These are phyloP conservation scores for Pyricularia sp. DNA, from an alignment of 2,329 filamentous ascomycete genomes.

Conservation along the genomic window DNA sequence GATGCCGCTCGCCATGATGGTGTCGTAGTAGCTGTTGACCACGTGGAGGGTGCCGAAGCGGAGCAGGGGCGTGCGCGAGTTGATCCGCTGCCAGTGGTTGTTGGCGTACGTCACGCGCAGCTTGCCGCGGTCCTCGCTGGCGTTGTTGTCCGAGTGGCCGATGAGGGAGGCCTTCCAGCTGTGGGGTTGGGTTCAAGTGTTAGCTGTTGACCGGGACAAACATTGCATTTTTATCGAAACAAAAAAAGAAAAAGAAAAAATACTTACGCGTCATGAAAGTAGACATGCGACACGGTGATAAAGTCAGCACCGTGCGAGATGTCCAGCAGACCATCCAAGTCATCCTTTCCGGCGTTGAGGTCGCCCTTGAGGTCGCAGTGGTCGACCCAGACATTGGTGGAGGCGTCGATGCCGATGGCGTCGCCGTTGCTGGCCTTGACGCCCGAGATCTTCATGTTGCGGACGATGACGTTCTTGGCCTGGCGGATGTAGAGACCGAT, in stretches of 20 bases:
- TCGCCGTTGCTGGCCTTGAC: conserved; percentile 48
- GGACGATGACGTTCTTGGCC: conserved; percentile 46
- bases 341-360: conserved; percentile 53
- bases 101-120: conserved; percentile 56
- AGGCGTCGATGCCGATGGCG: conserved; percentile 47
- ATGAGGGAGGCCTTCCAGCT: conserved; percentile 44
- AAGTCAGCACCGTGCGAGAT: conserved; percentile 54
- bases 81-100: conserved; percentile 57
- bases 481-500: conserved; percentile 43
- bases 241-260: not conserved
- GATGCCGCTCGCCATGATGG: conserved; percentile 35
- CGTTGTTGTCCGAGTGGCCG: conserved; percentile 51
- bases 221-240: too few relatives aligned
- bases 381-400: conserved; percentile 57
- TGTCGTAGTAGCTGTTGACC: conserved; percentile 36
- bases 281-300: conserved; percentile 38
- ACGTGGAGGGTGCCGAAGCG: conserved; percentile 59
- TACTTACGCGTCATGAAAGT: conserved; percentile 31
- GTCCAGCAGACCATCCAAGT: conserved; percentile 59
- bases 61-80: conserved; percentile 52
- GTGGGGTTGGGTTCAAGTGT: not conserved
- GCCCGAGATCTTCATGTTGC: conserved; percentile 51
- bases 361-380: conserved; percentile 57
- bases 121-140: conserved; percentile 48
- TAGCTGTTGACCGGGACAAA: not conserved